Percentiles rank a stretch among this genome's conserved stretches.
Conservation (phyloP, 345 rosid genomes). For the Xanthoceras sorbifolium region DNA sequence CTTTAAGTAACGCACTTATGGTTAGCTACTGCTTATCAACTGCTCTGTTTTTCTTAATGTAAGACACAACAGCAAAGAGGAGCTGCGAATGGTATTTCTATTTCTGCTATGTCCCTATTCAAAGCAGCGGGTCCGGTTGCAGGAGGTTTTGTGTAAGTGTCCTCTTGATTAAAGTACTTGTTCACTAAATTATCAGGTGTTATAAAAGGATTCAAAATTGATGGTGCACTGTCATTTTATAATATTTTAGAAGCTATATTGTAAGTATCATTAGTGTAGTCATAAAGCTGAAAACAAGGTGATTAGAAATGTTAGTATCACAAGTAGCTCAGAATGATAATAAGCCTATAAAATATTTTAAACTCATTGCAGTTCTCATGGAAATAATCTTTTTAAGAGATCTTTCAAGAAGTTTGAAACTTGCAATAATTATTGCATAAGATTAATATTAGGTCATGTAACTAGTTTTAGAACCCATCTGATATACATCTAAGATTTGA, state of each 20-base stretch:
- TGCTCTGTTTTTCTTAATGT: slow-evolving; percentile 5
- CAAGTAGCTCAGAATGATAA: too few species aligned
- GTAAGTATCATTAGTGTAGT: too few species aligned
- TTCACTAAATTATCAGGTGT: neutral
- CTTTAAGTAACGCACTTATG: neutral
- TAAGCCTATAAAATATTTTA: too few species aligned
- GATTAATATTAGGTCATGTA: too few species aligned
- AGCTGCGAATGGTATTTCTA: slow-evolving; percentile 55
- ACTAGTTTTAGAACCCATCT: too few species aligned
- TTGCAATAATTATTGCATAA: too few species aligned
- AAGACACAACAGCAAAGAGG: slow-evolving; percentile 56
- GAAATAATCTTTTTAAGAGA: neutral
- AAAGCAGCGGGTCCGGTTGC: slow-evolving; percentile 60
- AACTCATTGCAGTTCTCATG: too few species aligned
- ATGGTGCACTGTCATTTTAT: neutral
- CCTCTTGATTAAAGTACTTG: neutral
- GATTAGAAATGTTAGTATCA: too few species aligned
- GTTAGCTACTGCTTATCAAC: neutral
- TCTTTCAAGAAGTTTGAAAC: neutral
- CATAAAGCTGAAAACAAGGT: too few species aligned
- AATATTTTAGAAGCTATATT: neutral
- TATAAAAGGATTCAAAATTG: neutral
- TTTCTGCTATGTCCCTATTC: slow-evolving; percentile 55
- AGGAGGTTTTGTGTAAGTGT: slow-evolving; percentile 50
- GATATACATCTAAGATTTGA: neutral